These are phyloP conservation scores for Dothidotthia symphoricarpi DNA, from an alignment of 2,329 filamentous ascomycete genomes.

Conservation along the genomic window DNA sequence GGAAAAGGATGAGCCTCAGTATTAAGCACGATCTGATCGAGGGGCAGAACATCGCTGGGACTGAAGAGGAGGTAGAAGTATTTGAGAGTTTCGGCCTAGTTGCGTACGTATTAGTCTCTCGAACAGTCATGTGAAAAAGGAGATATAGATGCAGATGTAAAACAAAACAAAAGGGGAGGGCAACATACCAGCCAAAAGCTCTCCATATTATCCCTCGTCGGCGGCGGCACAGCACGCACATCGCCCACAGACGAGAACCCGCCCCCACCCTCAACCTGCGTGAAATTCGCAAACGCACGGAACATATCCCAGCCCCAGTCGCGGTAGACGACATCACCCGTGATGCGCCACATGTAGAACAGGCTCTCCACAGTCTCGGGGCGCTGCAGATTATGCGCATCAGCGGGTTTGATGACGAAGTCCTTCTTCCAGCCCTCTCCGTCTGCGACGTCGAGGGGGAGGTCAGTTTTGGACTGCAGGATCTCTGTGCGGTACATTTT, in stretches of 20 bases:
- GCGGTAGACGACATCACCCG: constrained; percentile 81
- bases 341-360: constrained; percentile 99
- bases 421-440: constrained; percentile 72
- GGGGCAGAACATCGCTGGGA: constrained; percentile 73
- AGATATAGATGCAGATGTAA: neutral
- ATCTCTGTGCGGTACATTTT: constrained; percentile 53
- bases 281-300: constrained; percentile 82
- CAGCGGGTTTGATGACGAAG: constrained; percentile 74
- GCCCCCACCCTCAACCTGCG: constrained; percentile 70
- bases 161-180: neutral
- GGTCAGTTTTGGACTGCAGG: constrained; percentile 45
- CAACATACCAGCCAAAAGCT: constrained; percentile 88
- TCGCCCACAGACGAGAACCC: constrained; percentile 81
- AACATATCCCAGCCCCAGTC: constrained; percentile 99
- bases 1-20: constrained; percentile 93
- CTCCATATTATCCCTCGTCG: constrained; percentile 87
- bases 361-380: constrained; percentile 96
- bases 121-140: neutral
- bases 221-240: constrained; percentile 69
- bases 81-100: constrained; percentile 96
- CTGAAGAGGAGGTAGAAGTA: constrained; percentile 97
- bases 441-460: constrained; percentile 24
- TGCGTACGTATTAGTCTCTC: constrained; percentile 4
- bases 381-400: constrained; percentile 88
- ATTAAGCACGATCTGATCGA: constrained; percentile 88